Conservation (phyloP, 2,329 filamentous ascomycete genomes). For the Clarireedia sp. region DNA sequence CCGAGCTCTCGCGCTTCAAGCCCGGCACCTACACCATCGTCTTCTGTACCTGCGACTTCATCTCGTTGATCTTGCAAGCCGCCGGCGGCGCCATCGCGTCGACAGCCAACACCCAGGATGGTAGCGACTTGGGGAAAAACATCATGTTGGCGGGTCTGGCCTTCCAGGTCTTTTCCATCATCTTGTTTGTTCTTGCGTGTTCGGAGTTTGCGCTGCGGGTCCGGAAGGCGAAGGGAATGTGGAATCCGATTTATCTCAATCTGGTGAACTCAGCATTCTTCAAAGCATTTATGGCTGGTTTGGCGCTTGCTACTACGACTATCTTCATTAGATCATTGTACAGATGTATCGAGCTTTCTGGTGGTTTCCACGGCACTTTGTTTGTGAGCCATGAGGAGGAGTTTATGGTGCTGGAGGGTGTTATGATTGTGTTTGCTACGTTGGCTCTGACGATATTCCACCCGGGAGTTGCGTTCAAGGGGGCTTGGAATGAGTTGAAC, state of each 20-base stretch:
- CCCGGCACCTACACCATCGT: slow-evolving; percentile 44
- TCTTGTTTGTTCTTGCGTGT: slow-evolving; percentile 22
- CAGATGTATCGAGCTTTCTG: slow-evolving; percentile 48
- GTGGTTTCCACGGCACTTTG: slow-evolving; percentile 44
- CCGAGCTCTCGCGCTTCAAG: slow-evolving; percentile 38
- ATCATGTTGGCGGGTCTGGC: slow-evolving; percentile 35
- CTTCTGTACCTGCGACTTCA: slow-evolving; percentile 43
- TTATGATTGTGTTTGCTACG: too few species aligned
- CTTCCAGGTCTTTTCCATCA: slow-evolving; percentile 32
- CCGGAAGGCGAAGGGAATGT: slow-evolving; percentile 4
- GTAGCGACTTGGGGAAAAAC: slow-evolving; percentile 23
- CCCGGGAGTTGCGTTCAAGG: too few species aligned
- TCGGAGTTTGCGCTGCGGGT: slow-evolving; percentile 17
- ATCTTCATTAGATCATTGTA: slow-evolving; percentile 52
- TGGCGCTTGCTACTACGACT: slow-evolving; percentile 40
- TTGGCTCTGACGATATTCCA: too few species aligned
- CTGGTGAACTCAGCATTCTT: slow-evolving; percentile 19
- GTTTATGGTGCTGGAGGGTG: slow-evolving; percentile 40
- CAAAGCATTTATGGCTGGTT: slow-evolving; percentile 43
- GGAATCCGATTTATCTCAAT: slow-evolving; percentile 17
- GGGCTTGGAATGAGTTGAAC: too few species aligned
- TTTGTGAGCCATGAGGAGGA: slow-evolving; percentile 39
- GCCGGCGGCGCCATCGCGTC: slow-evolving; percentile 50
- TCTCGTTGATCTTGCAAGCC: slow-evolving; percentile 51
- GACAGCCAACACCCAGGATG: slow-evolving; percentile 29